Evolutionary conservation across 768 basidiomycete genomes (phyloP), one percentile per base, ranked within the genome.

Genomic region (Trametes gibbosa): DNA sequence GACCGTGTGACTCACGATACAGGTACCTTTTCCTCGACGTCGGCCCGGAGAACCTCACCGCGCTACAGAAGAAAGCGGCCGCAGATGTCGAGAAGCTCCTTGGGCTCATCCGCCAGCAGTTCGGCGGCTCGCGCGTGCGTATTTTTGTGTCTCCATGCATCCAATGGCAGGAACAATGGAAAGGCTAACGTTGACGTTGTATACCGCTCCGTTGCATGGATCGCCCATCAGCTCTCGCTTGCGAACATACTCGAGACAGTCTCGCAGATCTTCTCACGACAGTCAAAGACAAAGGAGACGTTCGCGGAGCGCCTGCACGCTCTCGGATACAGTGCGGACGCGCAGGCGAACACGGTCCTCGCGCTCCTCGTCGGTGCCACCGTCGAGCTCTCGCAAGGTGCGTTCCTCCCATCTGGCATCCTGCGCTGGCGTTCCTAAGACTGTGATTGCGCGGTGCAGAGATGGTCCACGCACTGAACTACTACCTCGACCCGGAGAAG

Each of bases 11-110:
- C 17, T 32, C 12, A 19, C n/a, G 14, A 1, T 13, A 4, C 63
- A 92, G 90, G 41, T 91, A 81, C 69, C 74, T 93, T 58, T 93
- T 92, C 83, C 79, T 92, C 34, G 84, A 91, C 51, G 75, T 84
- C 21, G 87, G 89, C 51, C 67, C 81, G 1, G 76, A 81, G 1
- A 82, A 84, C 64, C 71, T 84, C 27, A 81, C 86, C 80, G 76
- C 80, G 21, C 66, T 84, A 23, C 77, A 81, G 63, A 72, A 76
- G 45, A 81, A 77, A 56, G 82, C 82, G 6, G 78, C 79, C 54
- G 73, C 68, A 2, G 75, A 89, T 49, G 72, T 90, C 10, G 74
- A 80, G 24, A 75, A 80, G 34, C 73, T 93, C 24, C 71, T 83
- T 19, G 68, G 70, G 0, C 76, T 81, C 54, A 90, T 93, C 74